These are phyloP conservation scores for Kentomonas sorsogonicus DNA, from an alignment of 208 protist genomes.

Conservation along the genomic window DNA sequence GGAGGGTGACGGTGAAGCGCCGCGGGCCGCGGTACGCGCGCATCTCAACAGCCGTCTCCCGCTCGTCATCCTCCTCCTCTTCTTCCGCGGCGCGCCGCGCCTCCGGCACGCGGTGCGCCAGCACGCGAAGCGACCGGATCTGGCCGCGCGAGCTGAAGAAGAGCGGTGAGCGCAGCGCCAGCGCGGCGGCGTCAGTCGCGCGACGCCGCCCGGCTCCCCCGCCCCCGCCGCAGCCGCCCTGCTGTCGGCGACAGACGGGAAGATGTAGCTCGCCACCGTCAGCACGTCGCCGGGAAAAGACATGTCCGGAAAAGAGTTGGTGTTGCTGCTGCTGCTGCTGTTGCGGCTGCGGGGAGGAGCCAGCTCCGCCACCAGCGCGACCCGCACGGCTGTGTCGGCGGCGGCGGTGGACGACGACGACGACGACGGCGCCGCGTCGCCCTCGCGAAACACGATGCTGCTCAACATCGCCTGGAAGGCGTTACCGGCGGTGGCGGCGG, in stretches of 20 bases:
- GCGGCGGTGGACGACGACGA: neutral
- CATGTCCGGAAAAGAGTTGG: too few species aligned
- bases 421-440: slow-evolving; percentile 9
- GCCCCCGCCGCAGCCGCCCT: neutral
- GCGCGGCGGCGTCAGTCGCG: too few species aligned
- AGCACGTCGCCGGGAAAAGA: too few species aligned
- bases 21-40: slow-evolving; percentile 11
- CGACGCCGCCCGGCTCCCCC: too few species aligned
- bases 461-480: slow-evolving; percentile 29
- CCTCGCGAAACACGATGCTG: slow-evolving; percentile 30
- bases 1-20: slow-evolving; percentile 35
- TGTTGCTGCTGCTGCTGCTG: too few species aligned
- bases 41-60: neutral
- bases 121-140: slow-evolving; percentile 25
- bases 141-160: slow-evolving; percentile 21
- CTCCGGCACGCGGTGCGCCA: slow-evolving; percentile 24
- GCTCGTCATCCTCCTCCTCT: neutral
- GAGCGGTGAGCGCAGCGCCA: slow-evolving; percentile 20
- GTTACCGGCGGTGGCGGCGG: slow-evolving; percentile 14
- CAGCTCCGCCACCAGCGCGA: slow-evolving; percentile 29
- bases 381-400: slow-evolving; percentile 21
- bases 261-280: slow-evolving; percentile 36
- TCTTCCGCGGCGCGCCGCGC: neutral
- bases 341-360: too few species aligned
- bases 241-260: slow-evolving; percentile 4